Base-by-base conservation (phyloP, 2,329 filamentous ascomycete genomes). In the Talaromyces sp. region DNA sequence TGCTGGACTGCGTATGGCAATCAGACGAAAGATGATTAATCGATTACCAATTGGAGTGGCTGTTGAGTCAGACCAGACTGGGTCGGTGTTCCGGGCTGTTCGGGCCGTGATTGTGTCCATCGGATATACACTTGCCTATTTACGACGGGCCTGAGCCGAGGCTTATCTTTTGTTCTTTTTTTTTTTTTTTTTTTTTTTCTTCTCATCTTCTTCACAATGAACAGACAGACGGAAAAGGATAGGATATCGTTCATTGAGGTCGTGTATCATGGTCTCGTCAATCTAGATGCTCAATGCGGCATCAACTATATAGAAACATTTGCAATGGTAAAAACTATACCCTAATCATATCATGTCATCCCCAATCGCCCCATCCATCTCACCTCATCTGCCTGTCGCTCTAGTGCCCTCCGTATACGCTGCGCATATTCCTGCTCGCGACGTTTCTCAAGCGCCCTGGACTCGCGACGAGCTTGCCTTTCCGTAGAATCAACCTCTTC, bases 301-400 rank as follows among this genome's bases (percentile, higher is more conserved):
- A 35, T 23, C n/a, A 37, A 33, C 11, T 35, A 54, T 54, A 14
- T 35, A 23, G 12, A 42, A 56, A 18, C 14, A 39, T 56, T 21
- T 40, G 40, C 37, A 56, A 44, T 2, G 25, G 39, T 40, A 46
- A 3, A 3, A 3, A 3, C 28, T 23, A 48, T 28, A 44, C 14
- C 21, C 16, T 23, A 48, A 37, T 61, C 57, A 61, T 44, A 12
- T 61, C 60, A 67, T 52, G 61, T 58, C 63, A 86, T 74, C 16
- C 86, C 88, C 68, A 92, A 80, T 28, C 86, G 85, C 66, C 84
- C 84, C 73, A 93, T 84, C 75, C 91, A 92, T 67, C 87, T 82
- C 63, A 90, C 85, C 74, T 95, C 91, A 72, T 92, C 86, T 9
- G 91, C 91, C 76, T 96, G 91, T 67, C 82, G 81, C 76, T 91